Conservation (phyloP, 106 monocot species). For the Apostasia ramifera region DNA sequence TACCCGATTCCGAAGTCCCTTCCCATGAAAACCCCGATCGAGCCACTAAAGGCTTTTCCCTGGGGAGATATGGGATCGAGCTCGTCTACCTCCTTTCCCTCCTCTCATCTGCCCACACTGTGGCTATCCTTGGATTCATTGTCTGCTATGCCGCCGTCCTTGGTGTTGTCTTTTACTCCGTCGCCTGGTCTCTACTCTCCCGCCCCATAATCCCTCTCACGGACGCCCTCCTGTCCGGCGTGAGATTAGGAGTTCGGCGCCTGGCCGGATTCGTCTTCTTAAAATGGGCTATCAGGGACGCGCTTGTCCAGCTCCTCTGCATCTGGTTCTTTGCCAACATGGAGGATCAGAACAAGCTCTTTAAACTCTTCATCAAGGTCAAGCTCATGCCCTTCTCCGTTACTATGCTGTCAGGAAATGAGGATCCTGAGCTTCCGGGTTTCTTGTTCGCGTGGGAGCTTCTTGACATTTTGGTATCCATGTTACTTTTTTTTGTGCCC, state of each 20-base stretch:
- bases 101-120: constrained; percentile 40
- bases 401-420: constrained; percentile 19
- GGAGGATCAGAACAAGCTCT: constrained; percentile 31
- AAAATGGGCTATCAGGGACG: constrained; percentile 51
- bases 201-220: constrained; percentile 6
- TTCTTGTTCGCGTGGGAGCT: constrained; percentile 47
- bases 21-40: constrained; percentile 1
- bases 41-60: constrained; percentile 1
- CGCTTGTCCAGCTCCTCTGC: constrained; percentile 50
- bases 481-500: constrained; percentile 37
- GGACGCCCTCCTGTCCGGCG: constrained; percentile 21
- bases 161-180: constrained; percentile 41
- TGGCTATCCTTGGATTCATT: constrained; percentile 47
- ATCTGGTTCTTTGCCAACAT: constrained; percentile 53
- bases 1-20: neutral
- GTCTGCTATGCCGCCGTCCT: constrained; percentile 39
- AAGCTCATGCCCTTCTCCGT: constrained; percentile 67
- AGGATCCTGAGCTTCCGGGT: constrained; percentile 21
- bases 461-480: constrained; percentile 34
- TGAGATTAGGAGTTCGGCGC: constrained; percentile 28
- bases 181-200: constrained; percentile 15
- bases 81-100: constrained; percentile 38
- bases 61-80: constrained; percentile 20
- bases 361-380: constrained; percentile 53
- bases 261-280: constrained; percentile 50